Percentiles rank a stretch among this genome's conserved stretches.
phyloP scores from a whole-genome alignment of 2,329 filamentous ascomycete genomes.

The Trichoderma sp. region DNA sequence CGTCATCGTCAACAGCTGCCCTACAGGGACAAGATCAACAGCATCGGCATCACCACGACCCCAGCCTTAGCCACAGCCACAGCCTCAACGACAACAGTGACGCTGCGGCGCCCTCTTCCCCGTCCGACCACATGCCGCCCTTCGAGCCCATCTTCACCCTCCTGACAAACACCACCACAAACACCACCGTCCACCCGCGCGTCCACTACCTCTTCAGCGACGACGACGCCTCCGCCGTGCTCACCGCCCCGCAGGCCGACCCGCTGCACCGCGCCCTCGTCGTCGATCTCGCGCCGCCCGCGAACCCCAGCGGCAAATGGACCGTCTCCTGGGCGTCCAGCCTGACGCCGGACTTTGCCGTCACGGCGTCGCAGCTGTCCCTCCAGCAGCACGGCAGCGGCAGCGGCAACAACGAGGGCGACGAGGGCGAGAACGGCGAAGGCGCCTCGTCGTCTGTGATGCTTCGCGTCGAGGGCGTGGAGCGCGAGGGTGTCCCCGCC shows the following conservation, averaged over 20 bases:
- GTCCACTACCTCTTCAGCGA: constrained; percentile 93
- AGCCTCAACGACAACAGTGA: constrained; percentile 25
- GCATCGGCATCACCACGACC: constrained; percentile 2
- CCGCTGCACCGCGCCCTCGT: constrained; percentile 52
- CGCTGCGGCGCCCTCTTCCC: not conserved
- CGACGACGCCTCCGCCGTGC: constrained; percentile 73
- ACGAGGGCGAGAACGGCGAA: not conserved
- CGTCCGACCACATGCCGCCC: constrained; percentile 36
- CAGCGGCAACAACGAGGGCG: constrained; percentile 34
- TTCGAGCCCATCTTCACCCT: constrained; percentile 87
- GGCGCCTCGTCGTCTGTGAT: constrained; percentile 30
- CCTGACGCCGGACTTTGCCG: constrained; percentile 72
- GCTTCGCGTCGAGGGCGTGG: constrained; percentile 43
- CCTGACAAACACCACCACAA: constrained; percentile 72
- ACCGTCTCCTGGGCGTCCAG: constrained; percentile 69
- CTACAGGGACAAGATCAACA: not conserved
- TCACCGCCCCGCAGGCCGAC: constrained; percentile 56
- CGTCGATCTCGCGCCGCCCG: constrained; percentile 52
- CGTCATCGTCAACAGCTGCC: constrained; percentile 21
- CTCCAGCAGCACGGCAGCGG: constrained; percentile 45
- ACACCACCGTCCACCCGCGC: constrained; percentile 77
- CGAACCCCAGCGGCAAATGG: constrained; percentile 40
- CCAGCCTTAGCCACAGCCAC: not conserved
- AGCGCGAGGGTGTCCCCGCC: constrained; percentile 38
- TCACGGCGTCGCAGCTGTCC: constrained; percentile 49